Evolutionary conservation across 1,139 yeast species (phyloP).

Genomic region (Saccharomycopsis hybrid): DNA sequence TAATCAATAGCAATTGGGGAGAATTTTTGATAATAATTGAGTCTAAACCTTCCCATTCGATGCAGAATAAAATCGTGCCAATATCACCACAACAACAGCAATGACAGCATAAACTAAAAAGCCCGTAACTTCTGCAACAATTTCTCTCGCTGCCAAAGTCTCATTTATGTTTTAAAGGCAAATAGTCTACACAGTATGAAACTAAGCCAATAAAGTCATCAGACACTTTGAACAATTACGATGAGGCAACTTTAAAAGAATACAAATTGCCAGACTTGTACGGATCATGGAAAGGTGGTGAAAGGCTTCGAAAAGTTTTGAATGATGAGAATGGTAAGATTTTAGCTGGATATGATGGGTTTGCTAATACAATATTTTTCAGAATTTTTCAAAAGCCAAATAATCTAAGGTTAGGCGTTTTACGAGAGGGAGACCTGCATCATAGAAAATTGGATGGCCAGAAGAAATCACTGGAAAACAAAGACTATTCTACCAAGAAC

Average conservation of each 20-base stretch:
- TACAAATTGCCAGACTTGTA: conserved; percentile 30
- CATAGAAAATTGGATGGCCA: no score
- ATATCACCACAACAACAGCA: conserved; percentile 10
- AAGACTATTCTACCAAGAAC: conserved; percentile 30
- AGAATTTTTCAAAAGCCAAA: background rate
- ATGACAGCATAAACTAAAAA: no score
- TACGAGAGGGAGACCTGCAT: no score
- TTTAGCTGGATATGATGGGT: conserved; percentile 25
- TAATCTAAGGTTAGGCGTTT: background rate
- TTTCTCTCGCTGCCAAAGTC: no score
- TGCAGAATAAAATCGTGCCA: conserved; percentile 24
- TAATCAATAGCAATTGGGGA: conserved; percentile 28
- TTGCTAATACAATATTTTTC: conserved; percentile 7
- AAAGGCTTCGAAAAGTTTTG: conserved; percentile 49
- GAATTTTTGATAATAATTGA: conserved; percentile 27
- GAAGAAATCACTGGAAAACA: conserved; percentile 23
- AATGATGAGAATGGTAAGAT: conserved; percentile 35
- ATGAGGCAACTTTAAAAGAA: background rate
- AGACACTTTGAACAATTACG: no score
- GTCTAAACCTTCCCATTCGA: conserved; percentile 27
- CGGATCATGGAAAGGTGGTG: conserved; percentile 67
- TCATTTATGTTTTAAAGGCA: no score
- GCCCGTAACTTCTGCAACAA: conserved; percentile 6
- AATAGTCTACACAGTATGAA: no score
- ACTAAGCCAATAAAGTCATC: no score